Conservation (phyloP, 1,284 basidiomycete genomes). For the Malassezia cuniculi region DNA sequence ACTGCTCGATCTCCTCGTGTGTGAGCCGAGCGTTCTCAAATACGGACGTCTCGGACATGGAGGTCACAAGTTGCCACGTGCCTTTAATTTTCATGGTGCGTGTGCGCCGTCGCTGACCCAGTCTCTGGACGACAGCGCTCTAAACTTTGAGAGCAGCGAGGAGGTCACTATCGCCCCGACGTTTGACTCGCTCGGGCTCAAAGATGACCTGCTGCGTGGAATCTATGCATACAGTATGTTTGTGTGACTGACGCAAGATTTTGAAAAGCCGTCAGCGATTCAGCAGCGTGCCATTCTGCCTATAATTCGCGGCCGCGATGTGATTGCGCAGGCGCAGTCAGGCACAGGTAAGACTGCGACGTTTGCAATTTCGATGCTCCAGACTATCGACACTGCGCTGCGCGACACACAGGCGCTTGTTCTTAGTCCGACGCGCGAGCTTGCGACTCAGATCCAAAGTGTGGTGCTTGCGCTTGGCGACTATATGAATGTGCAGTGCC, state of each 20-base stretch:
- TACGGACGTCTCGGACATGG: slow-evolving; percentile 57
- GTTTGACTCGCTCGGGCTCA: slow-evolving; percentile 73
- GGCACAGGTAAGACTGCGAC: slow-evolving; percentile 99
- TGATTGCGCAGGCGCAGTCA: slow-evolving; percentile 96
- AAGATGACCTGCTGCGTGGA: slow-evolving; percentile 87
- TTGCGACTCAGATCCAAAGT: slow-evolving; percentile 82
- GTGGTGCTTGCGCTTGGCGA: slow-evolving; percentile 92
- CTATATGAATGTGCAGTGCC: slow-evolving; percentile 98
- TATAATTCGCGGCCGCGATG: slow-evolving; percentile 60
- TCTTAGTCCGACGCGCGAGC: slow-evolving; percentile 57
- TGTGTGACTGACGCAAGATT: slow-evolving; percentile 16
- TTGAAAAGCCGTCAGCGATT: slow-evolving; percentile 37
- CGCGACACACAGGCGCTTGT: slow-evolving; percentile 94
- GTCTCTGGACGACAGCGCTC: slow-evolving; percentile 48
- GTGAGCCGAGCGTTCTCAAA: slow-evolving; percentile 82
- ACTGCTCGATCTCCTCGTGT: slow-evolving; percentile 88
- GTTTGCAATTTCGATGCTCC: slow-evolving; percentile 52
- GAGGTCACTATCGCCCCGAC: slow-evolving; percentile 58
- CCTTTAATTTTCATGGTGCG: slow-evolving; percentile 3
- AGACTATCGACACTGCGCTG: slow-evolving; percentile 82
- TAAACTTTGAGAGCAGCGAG: slow-evolving; percentile 95
- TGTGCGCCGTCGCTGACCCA: neutral
- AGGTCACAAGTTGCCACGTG: slow-evolving; percentile 2
- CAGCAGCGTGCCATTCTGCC: slow-evolving; percentile 37
- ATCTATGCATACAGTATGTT: slow-evolving; percentile 94